Evolutionary conservation across 176 grass and related monocot species (phyloP).

Genomic region (Puccinellia tenuiflora): DNA sequence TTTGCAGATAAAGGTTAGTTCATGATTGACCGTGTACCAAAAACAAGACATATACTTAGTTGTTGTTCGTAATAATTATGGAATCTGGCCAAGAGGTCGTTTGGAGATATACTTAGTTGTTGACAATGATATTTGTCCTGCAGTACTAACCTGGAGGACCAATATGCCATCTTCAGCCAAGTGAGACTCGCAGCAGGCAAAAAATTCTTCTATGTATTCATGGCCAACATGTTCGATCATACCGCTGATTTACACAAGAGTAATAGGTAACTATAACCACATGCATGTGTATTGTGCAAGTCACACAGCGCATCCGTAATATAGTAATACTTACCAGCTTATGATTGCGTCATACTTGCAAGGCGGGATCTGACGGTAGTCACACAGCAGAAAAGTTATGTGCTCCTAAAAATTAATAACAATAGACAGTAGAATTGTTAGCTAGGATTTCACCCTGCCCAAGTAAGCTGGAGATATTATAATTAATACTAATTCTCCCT

Average conservation of each 20-base stretch:
- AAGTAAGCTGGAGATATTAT: background rate
- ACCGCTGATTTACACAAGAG: background rate
- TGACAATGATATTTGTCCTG: background rate
- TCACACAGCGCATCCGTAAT: background rate
- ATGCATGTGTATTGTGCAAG: background rate
- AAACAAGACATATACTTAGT: background rate
- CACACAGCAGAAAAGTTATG: background rate
- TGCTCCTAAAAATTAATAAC: background rate
- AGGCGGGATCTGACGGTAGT: background rate
- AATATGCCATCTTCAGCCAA: slow-evolving; percentile 9
- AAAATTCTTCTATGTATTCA: background rate
- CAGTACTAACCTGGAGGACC: background rate
- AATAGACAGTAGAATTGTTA: background rate
- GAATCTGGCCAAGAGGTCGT: too few species aligned
- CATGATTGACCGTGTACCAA: too few species aligned
- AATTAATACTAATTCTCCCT: background rate
- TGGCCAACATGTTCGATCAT: slow-evolving; percentile 5
- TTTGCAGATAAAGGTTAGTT: background rate
- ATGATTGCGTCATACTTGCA: slow-evolving; percentile 7
- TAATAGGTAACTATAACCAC: background rate
- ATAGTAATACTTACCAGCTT: background rate
- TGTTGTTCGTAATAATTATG: background rate
- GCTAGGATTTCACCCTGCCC: background rate
- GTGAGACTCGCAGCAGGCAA: background rate
- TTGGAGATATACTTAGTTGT: background rate